Evolutionary conservation across 1,139 yeast genomes (phyloP).

Genomic region (Arxiozyma heterogenica): DNA sequence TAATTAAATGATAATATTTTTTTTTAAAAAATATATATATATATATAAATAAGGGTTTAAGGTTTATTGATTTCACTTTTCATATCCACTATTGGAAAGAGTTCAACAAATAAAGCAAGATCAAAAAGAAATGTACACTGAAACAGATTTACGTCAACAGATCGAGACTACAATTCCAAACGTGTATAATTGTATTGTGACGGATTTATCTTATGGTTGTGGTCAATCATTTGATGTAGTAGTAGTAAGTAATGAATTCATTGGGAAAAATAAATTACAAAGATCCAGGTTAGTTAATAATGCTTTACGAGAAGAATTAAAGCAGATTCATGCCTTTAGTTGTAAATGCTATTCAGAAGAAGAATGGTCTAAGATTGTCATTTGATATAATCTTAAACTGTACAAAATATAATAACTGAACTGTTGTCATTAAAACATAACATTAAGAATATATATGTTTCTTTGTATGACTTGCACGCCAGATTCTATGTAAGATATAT

Average conservation of each 20-base stretch:
- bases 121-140: slow-evolving; percentile 12
- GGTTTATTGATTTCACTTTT: no score
- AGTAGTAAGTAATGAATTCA: slow-evolving; percentile 69
- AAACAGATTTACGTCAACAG: slow-evolving; percentile 20
- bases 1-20: background rate
- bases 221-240: slow-evolving; percentile 80
- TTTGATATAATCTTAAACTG: slow-evolving; percentile 6
- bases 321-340: slow-evolving; percentile 86
- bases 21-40: no score
- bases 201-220: slow-evolving; percentile 63
- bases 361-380: slow-evolving; percentile 48
- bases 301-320: slow-evolving; percentile 72
- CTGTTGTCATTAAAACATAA: no score
- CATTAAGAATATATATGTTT: no score
- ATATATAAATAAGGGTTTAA: no score
- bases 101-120: no score
- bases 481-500: no score
- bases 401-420: no score
- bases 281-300: slow-evolving; percentile 80
- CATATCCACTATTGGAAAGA: no score
- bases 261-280: slow-evolving; percentile 75
- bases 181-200: slow-evolving; percentile 27
- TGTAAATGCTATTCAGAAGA: slow-evolving; percentile 73
- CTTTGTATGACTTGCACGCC: no score
- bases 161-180: slow-evolving; percentile 20